Evolutionary conservation across 176 grass and related monocot genomes (phyloP), one percentile per base, ranked within the genome.

Genomic region (Carex littledalei): DNA sequence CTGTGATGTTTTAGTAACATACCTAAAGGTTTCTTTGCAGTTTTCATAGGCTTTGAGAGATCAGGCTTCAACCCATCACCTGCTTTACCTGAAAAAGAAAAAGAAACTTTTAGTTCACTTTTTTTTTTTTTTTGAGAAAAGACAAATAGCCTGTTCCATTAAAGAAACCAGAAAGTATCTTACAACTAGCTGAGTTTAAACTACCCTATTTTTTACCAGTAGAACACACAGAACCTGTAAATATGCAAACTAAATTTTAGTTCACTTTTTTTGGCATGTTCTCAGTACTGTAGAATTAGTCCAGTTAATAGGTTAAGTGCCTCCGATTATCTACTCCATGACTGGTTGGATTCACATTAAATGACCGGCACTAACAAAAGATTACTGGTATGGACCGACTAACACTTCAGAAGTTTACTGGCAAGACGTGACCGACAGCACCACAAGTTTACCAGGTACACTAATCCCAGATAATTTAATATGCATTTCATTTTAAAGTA

Each of bases 1-100:
- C 1, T 39, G 32, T 41, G 31, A 15, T 35, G 18, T 63, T 63
- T 81, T 1, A 83, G 43, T 67, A 14, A 67, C 39, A 18, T 66
- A 83, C 80, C 80, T 67, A 83, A 83, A 65, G 80, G 80, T 54
- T 83, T 83, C 63, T 83, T 83, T 26, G 80, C 31, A 9, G 61
- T 65, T 83, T 83, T 83, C 16, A 4, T 17, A 41, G 78, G 17
- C 57, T 81, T 81, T 41, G 78, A 59, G 63, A 83, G 59, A 83
- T 83, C 80, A 29, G 80, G 59, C 63, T 83, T 83, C 58, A 83
- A 29, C 10, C 35, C 59, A 50, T 29, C 59, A 35, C 62, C 80
- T 11, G 50, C 79, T 41, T 81, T 63, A 62, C 56, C 79, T 81
- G 79, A 45, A 81, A 29, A 61, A 62, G 34, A 62, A 61, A 39